A percentile compares a stretch with the other conserved stretches of the same genome.
Evolutionary conservation across 331 rosid genomes (phyloP).

Genomic region (Acacia concinna): DNA sequence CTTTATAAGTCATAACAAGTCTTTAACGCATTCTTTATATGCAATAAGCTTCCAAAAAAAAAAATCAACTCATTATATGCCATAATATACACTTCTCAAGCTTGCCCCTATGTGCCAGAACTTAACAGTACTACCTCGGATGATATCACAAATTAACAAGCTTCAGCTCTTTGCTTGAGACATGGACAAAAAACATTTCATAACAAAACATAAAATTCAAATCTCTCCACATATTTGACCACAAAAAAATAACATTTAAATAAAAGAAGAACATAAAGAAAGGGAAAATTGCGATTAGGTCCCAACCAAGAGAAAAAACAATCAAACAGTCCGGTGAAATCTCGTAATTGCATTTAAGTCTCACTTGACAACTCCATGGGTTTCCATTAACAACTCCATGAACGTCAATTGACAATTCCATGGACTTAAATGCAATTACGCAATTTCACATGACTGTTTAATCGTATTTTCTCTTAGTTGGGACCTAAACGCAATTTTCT

Average conservation of each 20-base stretch:
- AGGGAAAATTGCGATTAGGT: no score
- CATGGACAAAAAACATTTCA: background rate
- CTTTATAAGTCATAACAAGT: background rate
- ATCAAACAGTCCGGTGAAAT: no score
- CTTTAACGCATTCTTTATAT: background rate
- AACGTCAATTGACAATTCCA: no score
- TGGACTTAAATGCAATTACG: no score
- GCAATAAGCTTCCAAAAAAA: background rate
- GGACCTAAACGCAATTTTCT: no score
- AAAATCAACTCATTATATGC: background rate
- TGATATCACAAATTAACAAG: background rate
- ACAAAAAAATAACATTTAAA: background rate
- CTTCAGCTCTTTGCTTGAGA: background rate
- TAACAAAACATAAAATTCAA: background rate
- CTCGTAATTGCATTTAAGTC: no score
- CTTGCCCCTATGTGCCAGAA: background rate
- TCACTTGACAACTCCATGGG: no score
- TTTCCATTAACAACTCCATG: no score
- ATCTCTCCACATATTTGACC: background rate
- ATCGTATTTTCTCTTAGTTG: no score
- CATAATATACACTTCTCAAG: background rate
- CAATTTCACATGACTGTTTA: no score
- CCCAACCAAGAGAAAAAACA: no score
- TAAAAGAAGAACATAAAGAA: slow-evolving; percentile 5
- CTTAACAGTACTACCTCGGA: background rate